Conservation (phyloP, 2,329 filamentous ascomycete species). For the Cladosporium sp. region DNA sequence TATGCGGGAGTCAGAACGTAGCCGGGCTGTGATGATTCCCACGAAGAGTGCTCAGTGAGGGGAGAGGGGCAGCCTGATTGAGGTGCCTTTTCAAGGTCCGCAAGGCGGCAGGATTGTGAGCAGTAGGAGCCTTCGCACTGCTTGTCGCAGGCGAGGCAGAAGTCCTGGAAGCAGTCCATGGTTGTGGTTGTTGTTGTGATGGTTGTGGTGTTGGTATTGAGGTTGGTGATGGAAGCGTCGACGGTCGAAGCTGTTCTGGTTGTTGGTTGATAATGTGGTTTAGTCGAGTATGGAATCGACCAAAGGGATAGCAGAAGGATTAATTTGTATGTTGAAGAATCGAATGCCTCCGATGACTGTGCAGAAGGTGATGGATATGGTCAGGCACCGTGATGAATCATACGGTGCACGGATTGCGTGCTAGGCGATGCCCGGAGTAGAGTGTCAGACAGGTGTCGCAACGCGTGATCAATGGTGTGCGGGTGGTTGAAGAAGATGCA, state of each 20-base stretch:
- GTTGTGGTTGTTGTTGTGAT: constrained; percentile 13
- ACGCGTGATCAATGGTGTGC: constrained; percentile 15
- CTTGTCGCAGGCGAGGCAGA: constrained; percentile 91
- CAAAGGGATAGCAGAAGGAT: neutral
- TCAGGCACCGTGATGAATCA: constrained; percentile 24
- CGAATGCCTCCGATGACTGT: constrained; percentile 17
- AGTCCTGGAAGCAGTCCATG: constrained; percentile 79
- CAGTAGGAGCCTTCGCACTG: constrained; percentile 85
- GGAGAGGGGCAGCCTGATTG: constrained; percentile 46
- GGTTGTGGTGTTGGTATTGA: neutral
- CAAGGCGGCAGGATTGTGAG: constrained; percentile 85
- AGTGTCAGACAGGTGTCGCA: constrained; percentile 10
- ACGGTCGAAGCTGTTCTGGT: neutral
- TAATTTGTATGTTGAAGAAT: constrained; percentile 17
- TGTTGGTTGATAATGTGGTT: constrained; percentile 6
- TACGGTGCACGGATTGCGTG: constrained; percentile 26
- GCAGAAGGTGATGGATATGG: constrained; percentile 14
- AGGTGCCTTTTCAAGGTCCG: constrained; percentile 74
- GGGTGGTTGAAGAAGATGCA: neutral
- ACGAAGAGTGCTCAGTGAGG: constrained; percentile 38
- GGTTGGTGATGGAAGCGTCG: neutral
- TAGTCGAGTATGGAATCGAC: neutral
- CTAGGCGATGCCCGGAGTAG: constrained; percentile 19
- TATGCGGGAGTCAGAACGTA: constrained; percentile 39
- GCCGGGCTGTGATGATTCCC: constrained; percentile 15